These are phyloP conservation scores for Vanrija sp. DNA, from an alignment of 1,284 basidiomycete genomes.

Conservation along the genomic window DNA sequence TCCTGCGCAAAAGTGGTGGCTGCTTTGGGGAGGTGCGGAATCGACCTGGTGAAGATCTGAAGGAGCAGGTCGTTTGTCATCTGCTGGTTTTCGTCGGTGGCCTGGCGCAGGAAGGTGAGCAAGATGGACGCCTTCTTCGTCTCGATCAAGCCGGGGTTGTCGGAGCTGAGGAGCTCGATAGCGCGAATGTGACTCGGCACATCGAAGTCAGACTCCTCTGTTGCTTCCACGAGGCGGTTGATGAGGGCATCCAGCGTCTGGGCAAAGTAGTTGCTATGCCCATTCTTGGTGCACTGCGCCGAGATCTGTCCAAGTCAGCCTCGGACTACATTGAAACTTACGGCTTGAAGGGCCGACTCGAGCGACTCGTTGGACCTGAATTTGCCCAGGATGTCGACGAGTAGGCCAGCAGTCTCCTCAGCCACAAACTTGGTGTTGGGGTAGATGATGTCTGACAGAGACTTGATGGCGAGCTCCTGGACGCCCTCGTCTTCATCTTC, in stretches of 20 bases:
- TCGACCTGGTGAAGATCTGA: slow-evolving; percentile 76
- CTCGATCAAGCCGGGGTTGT: slow-evolving; percentile 35
- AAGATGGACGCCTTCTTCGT: slow-evolving; percentile 35
- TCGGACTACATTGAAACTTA: slow-evolving; percentile 12
- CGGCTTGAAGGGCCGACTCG: slow-evolving; percentile 73
- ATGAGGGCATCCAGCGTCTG: slow-evolving; percentile 76
- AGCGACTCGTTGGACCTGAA: slow-evolving; percentile 59
- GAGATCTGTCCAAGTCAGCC: slow-evolving; percentile 2
- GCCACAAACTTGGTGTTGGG: slow-evolving; percentile 12
- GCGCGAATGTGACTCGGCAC: slow-evolving; percentile 38
- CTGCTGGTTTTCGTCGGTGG: slow-evolving; percentile 60
- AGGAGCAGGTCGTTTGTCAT: slow-evolving; percentile 75
- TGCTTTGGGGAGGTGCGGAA: slow-evolving; percentile 83
- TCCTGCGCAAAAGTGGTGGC: slow-evolving; percentile 79
- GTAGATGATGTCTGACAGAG: slow-evolving; percentile 87
- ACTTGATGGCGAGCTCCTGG: slow-evolving; percentile 78
- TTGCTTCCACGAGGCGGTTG: slow-evolving; percentile 76
- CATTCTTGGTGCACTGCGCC: slow-evolving; percentile 3
- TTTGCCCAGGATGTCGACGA: slow-evolving; percentile 68
- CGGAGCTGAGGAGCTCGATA: slow-evolving; percentile 32
- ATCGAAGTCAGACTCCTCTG: slow-evolving; percentile 35
- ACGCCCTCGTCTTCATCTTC: slow-evolving; percentile 89
- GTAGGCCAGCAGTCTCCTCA: slow-evolving; percentile 60
- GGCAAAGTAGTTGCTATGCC: slow-evolving; percentile 18
- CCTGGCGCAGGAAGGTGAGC: slow-evolving; percentile 24